These are phyloP conservation scores for Oldenlandia corymbosa DNA, from an alignment of 257 asterid genomes.

Conservation along the genomic window DNA sequence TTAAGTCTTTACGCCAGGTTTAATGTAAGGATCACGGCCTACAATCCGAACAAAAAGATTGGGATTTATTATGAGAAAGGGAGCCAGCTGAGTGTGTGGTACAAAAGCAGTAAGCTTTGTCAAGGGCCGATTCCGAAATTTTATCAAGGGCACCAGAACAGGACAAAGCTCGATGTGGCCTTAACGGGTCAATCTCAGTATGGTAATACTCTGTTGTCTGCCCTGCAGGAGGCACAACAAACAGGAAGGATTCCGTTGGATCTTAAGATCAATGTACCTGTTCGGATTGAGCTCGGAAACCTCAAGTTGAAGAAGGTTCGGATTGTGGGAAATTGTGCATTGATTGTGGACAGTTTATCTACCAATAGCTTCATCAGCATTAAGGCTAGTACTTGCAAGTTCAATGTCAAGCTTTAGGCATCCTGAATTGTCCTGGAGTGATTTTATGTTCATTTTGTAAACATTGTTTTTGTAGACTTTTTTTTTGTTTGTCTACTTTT, in stretches of 20 bases:
- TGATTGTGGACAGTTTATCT: slow-evolving; percentile 73
- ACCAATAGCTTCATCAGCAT: slow-evolving; percentile 56
- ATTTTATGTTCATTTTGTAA: no score
- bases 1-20: slow-evolving; percentile 64
- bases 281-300: slow-evolving; percentile 62
- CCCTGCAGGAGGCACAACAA: slow-evolving; percentile 79
- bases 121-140: slow-evolving; percentile 67
- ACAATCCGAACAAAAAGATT: slow-evolving; percentile 74
- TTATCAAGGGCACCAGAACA: slow-evolving; percentile 82
- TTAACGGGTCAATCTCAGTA: slow-evolving; percentile 61
- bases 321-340: slow-evolving; percentile 61
- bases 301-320: slow-evolving; percentile 65
- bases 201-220: slow-evolving; percentile 64
- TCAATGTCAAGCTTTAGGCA: slow-evolving; percentile 53
- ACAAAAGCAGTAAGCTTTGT: slow-evolving; percentile 60
- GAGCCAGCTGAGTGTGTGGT: slow-evolving; percentile 77
- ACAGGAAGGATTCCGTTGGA: slow-evolving; percentile 74
- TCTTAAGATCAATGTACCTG: slow-evolving; percentile 72
- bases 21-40: slow-evolving; percentile 64
- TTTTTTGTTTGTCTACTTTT: background rate
- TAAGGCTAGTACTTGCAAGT: slow-evolving; percentile 66
- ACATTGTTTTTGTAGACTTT: no score
- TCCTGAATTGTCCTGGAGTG: no score
- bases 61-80: slow-evolving; percentile 84
- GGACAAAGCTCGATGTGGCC: slow-evolving; percentile 49